Evolutionary conservation across 176 grass and related monocot species (phyloP), one percentile per base, ranked within the genome.

Genomic region (Lolium multiflorum): DNA sequence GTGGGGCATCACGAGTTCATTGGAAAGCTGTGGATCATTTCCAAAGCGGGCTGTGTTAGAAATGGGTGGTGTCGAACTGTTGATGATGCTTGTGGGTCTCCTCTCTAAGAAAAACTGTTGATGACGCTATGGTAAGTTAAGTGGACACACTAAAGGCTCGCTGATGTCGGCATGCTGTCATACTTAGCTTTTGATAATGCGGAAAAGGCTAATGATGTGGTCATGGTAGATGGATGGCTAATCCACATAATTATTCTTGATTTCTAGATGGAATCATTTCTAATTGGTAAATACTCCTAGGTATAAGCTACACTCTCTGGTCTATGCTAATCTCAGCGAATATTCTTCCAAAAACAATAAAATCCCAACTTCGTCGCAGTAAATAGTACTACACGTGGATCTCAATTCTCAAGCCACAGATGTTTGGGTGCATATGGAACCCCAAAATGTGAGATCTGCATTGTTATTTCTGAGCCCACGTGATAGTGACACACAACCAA

Each of bases 11-110:
- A 74, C 63, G 43, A 71, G 39, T 83, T 65, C 84, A 51, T 25
- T 48, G 73, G 65, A 78, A 87, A 86, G 89, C 64, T 31, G 35
- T 46, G 55, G 54, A 72, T 86, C 61, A 82, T 78, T 66, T 86
- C 38, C 38, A n/a, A n/a, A n/a, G n/a, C n/a, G n/a, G n/a, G n/a
- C n/a, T n/a, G n/a, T n/a, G n/a, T n/a, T n/a, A n/a, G n/a, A 4
- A 4, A 39, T 39, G 38, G 38, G 38, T 39, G 38, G 38, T 39
- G 38, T 39, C 38, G 38, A 39, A 39, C n/a, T n/a, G n/a, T n/a
- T n/a, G n/a, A n/a, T n/a, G n/a, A n/a, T n/a, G n/a, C n/a, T n/a
- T n/a, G n/a, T n/a, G n/a, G n/a, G n/a, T n/a, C n/a, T n/a, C n/a
- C n/a, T n/a, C n/a, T n/a, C n/a, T n/a, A n/a, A n/a, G n/a, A n/a